These are phyloP conservation scores for Cucurbita pepo DNA, from an alignment of 306 rosid species.

Conservation along the genomic window DNA sequence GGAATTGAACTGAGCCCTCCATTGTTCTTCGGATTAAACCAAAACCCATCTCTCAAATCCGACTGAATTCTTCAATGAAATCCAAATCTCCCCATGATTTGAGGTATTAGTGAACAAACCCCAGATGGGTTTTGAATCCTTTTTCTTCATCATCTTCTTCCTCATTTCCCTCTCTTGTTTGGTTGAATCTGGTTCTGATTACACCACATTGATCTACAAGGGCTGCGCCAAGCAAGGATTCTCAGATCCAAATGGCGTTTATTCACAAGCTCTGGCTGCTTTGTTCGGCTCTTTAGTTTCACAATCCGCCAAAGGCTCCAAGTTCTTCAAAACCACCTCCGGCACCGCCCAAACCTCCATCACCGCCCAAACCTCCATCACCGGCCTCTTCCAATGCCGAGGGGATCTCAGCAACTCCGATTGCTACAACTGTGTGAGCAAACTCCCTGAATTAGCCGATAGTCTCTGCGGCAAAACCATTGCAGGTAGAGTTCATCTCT, in stretches of 20 bases:
- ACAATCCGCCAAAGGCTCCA: conserved; percentile 51
- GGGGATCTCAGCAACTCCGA: conserved; percentile 62
- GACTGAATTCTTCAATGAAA: background rate
- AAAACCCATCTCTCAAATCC: background rate
- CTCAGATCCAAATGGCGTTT: conserved; percentile 69
- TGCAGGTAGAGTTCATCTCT: conserved; percentile 68
- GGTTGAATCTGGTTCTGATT: conserved; percentile 42
- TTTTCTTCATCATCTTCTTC: conserved; percentile 13
- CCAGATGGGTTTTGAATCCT: conserved; percentile 44
- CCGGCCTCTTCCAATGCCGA: conserved; percentile 79
- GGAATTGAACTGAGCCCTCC: background rate
- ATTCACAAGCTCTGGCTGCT: conserved; percentile 49
- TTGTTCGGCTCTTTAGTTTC: conserved; percentile 42
- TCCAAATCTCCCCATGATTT: conserved; percentile 25
- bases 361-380: conserved; percentile 45
- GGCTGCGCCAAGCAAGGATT: conserved; percentile 78
- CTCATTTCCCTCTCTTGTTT: background rate
- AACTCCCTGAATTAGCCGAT: conserved; percentile 41
- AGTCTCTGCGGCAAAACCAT: conserved; percentile 56
- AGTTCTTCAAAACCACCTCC: conserved; percentile 55
- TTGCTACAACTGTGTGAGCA: conserved; percentile 66
- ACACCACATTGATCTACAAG: conserved; percentile 64
- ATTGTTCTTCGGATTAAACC: background rate
- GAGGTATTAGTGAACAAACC: background rate
- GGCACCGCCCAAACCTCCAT: conserved; percentile 44